phyloP scores from a whole-genome alignment of 1,139 yeast species.

The Suhomyces wounanorum region DNA sequence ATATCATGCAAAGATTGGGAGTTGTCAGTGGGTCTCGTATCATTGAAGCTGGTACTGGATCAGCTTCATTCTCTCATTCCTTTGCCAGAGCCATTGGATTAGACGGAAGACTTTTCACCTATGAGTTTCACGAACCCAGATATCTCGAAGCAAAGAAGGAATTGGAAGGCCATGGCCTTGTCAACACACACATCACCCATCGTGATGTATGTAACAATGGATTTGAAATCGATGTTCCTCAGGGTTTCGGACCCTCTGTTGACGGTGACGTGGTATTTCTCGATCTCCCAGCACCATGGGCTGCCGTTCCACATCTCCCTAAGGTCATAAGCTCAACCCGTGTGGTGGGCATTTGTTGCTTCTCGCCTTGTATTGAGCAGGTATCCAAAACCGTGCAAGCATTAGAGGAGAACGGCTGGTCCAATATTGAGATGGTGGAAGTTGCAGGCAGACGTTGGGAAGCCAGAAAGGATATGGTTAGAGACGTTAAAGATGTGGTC shows the following conservation, averaged over 20 bases:
- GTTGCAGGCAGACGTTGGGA: slow-evolving; percentile 87
- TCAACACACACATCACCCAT: slow-evolving; percentile 65
- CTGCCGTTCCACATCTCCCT: slow-evolving; percentile 78
- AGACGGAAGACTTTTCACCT: slow-evolving; percentile 72
- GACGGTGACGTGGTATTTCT: slow-evolving; percentile 61
- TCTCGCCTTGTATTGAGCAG: slow-evolving; percentile 97
- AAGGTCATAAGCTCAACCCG: slow-evolving; percentile 57
- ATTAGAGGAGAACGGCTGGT: slow-evolving; percentile 78
- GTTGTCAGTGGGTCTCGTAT: slow-evolving; percentile 76
- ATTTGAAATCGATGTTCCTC: slow-evolving; percentile 55
- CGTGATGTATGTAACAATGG: slow-evolving; percentile 93
- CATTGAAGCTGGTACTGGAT: slow-evolving; percentile 97
- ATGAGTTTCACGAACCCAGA: slow-evolving; percentile 88
- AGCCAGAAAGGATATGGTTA: slow-evolving; percentile 85
- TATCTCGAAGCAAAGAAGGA: slow-evolving; percentile 77
- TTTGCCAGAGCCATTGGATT: slow-evolving; percentile 75
- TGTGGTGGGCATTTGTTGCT: slow-evolving; percentile 79
- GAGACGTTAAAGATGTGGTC: slow-evolving; percentile 78
- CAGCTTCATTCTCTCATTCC: slow-evolving; percentile 94
- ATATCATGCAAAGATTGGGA: slow-evolving; percentile 77
- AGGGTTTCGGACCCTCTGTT: slow-evolving; percentile 26
- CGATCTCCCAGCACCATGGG: slow-evolving; percentile 97
- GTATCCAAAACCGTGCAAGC: slow-evolving; percentile 83
- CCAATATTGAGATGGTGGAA: slow-evolving; percentile 90
- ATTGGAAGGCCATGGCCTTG: slow-evolving; percentile 65